Base-by-base conservation (phyloP, 805 yeast species). In the Soucietia sequanensis region DNA sequence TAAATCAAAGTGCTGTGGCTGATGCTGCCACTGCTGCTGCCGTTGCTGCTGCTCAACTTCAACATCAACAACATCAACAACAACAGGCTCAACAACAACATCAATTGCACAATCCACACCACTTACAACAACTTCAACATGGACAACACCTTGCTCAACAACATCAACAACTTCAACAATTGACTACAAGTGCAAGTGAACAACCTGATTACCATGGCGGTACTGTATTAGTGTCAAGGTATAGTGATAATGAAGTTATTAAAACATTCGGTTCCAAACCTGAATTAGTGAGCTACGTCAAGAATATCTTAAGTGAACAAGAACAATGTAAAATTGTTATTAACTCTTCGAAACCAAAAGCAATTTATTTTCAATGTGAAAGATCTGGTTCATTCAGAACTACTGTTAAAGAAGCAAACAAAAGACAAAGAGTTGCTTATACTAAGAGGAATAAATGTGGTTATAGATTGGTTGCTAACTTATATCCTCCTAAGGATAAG, bases 361-460 rank as follows among this genome's bases (percentile, higher is more conserved):
- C 75, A 5, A 70, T 68, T 15, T 68, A 68, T 51, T 68, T 68
- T 52, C 72, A 66, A 50, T 68, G 72, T 46, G 75, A 68, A 46
- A 47, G 72, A 30, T 61, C 69, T 5, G 75, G 75, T 2, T 54
- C 61, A 22, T 68, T 67, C 41, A 54, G 75, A 51, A 68, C 75
- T 26, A 68, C 75, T 3, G 75, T 68, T 34, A 68, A 68, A 50
- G 73, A 66, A 33, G 56, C 69, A 16, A 46, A 65, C 31, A 67
- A 68, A 53, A 53, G 75, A 51, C 72, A 68, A 43, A 48, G 75
- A 45, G 70, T 67, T 9, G 75, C 73, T 10, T 68, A 67, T 55
- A 68, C 73, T 37, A 68, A 68, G 51, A 49, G 75, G 42, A 62
- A 59, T 50, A 68, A 68, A 53, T 68, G 75, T 52, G 72, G 70